Evolutionary conservation across 2,329 filamentous ascomycete genomes (phyloP), one percentile per base, ranked within the genome.

Genomic region (Pseudocercospora vitis): DNA sequence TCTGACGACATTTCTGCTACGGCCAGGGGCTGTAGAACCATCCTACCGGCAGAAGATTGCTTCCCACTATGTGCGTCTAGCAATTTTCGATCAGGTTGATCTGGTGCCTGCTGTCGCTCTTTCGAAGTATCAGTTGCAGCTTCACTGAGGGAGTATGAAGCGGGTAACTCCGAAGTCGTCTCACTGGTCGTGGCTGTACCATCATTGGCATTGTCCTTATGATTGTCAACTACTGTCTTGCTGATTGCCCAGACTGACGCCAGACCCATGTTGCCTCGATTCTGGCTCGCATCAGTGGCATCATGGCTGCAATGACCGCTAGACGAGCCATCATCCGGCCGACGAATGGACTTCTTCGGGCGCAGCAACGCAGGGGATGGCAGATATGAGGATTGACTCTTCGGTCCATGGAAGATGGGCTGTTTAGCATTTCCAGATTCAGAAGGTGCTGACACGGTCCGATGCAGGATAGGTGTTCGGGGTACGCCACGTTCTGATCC

Each of bases 111-210:
- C 9, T 35, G 40, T 7, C 56, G 46, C 26, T 55, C 48, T 48
- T 53, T 58, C 31, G 50, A 55, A 35, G 57, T 61, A 31, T 58
- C 49, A 0, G 63, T 61, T 4, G 63, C 62, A 6, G 60, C 51
- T 32, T 68, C 63, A 28, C 65, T 69, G 18, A 70, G 52, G 5
- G 67, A 68, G 39, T 71, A 71, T 2, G 68, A 65, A 7, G 64
- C 69, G 1, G 69, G 69, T 9, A 71, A 48, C 52, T 71, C 65
- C 3, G 68, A 69, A 7, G 62, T 66, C 2, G 51, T 57, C 3
- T 64, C 61, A 29, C 58, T 50, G 7, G 46, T 52, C 16, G 14
- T 31, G 5, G 33, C 35, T 4, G 54, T 58, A 12, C 37, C 50
- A 24, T 47, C 28, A 31, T 8, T 26, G 16, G 18, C 31, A 8